Evolutionary conservation across 192 early-diverging fungal genomes (phyloP).

Genomic region (Pecoramyces ruminantium): DNA sequence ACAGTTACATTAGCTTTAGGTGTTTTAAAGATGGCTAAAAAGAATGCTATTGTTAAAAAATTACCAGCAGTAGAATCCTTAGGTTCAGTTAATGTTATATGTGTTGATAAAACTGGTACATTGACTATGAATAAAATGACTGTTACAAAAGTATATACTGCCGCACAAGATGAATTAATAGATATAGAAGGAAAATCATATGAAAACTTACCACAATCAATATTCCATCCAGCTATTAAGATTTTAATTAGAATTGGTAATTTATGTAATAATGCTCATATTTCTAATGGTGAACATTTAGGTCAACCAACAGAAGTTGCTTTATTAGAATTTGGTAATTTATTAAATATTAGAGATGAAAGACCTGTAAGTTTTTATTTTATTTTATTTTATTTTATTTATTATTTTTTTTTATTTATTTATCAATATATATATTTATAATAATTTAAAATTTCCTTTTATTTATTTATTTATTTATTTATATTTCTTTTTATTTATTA

Average conservation of each 20-base stretch:
- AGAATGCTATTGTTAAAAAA: slow-evolving; percentile 86
- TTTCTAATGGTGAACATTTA: slow-evolving; percentile 49
- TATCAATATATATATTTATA: not conserved
- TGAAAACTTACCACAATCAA: slow-evolving; percentile 3
- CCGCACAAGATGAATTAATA: not conserved
- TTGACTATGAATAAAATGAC: slow-evolving; percentile 94
- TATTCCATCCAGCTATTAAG: slow-evolving; percentile 14
- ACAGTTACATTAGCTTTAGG: slow-evolving; percentile 89
- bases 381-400: not conserved
- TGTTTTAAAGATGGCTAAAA: slow-evolving; percentile 78
- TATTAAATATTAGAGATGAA: slow-evolving; percentile 50
- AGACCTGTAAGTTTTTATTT: slow-evolving; percentile 29
- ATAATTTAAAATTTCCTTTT: no score
- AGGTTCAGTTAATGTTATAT: slow-evolving; percentile 86
- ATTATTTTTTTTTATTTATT: slow-evolving; percentile 2
- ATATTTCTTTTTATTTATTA: slow-evolving; percentile 1
- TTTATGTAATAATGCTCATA: slow-evolving; percentile 76
- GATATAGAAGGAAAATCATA: slow-evolving; percentile 4
- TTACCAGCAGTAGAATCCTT: slow-evolving; percentile 86
- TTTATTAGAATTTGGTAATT: slow-evolving; percentile 49
- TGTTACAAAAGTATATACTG: slow-evolving; percentile 48
- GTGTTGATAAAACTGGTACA: slow-evolving; percentile 94
- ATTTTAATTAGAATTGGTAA: slow-evolving; percentile 43
- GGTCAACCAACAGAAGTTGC: slow-evolving; percentile 94
- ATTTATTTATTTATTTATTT: not conserved